phyloP scores from a whole-genome alignment of 2,329 filamentous ascomycete genomes.

The Zarea fungicola region DNA sequence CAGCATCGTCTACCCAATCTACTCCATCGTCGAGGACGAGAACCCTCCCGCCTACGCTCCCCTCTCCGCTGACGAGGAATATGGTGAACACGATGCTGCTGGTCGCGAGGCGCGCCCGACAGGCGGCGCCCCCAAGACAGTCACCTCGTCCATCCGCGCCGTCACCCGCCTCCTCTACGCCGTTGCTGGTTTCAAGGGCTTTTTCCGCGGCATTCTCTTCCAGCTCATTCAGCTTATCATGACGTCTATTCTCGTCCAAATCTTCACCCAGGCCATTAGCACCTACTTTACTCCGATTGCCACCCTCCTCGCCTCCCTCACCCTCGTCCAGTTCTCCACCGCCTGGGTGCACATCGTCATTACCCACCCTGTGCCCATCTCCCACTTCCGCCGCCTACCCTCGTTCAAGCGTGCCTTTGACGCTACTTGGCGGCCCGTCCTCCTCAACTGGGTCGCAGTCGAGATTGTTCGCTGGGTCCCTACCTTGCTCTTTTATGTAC shows the following conservation, averaged over 20 bases:
- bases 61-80: conserved; percentile 36
- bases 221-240: conserved; percentile 34
- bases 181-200: conserved; percentile 57
- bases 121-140: conserved; percentile 30
- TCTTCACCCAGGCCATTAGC: conserved; percentile 33
- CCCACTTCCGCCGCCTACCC: conserved; percentile 66
- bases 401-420: conserved; percentile 58
- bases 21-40: conserved; percentile 56
- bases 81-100: conserved; percentile 29
- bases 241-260: conserved; percentile 32
- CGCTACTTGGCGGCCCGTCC: conserved; percentile 63
- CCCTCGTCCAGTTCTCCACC: conserved; percentile 63
- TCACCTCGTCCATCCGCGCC: conserved; percentile 48
- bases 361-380: conserved; percentile 56
- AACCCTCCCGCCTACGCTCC: conserved; percentile 51
- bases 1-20: conserved; percentile 44
- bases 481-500: conserved; percentile 32
- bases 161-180: conserved; percentile 52
- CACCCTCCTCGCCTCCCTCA: conserved; percentile 53
- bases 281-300: conserved; percentile 38
- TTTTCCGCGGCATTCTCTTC: conserved; percentile 64
- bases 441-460: conserved; percentile 55
- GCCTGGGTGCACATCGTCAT: conserved; percentile 86
- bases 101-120: conserved; percentile 23
- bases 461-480: conserved; percentile 47